Percentiles rank a stretch among this genome's conserved stretches.
Evolutionary conservation across 768 basidiomycete species (phyloP).

Genomic region (Harrya chromipes): DNA sequence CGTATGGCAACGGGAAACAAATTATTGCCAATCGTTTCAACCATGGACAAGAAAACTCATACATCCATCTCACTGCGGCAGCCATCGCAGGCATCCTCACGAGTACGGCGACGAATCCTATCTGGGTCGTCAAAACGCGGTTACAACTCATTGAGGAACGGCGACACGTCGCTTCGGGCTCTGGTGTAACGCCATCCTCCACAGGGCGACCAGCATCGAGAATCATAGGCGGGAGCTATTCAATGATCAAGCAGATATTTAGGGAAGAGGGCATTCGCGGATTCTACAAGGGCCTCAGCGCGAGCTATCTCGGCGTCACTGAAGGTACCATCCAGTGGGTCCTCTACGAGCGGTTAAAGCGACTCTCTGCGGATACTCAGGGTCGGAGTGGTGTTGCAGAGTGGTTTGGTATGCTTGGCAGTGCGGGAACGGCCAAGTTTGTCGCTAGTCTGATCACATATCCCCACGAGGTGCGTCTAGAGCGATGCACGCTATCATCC

Average conservation of each 20-base stretch:
- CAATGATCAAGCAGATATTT: constrained; percentile 69
- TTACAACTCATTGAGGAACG: constrained; percentile 63
- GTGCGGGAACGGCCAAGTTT: constrained; percentile 90
- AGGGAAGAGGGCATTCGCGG: constrained; percentile 80
- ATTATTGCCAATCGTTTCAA: constrained; percentile 84
- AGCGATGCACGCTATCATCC: background rate
- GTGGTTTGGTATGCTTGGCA: constrained; percentile 82
- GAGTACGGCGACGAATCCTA: constrained; percentile 91
- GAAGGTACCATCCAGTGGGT: constrained; percentile 98
- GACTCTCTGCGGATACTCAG: constrained; percentile 50
- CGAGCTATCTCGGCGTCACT: constrained; percentile 93
- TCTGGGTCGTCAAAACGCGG: constrained; percentile 99
- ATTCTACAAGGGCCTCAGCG: constrained; percentile 93
- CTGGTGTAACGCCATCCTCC: background rate
- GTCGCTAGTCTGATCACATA: constrained; percentile 95
- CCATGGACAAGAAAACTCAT: constrained; percentile 70
- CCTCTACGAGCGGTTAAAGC: constrained; percentile 90
- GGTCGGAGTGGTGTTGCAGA: constrained; percentile 56
- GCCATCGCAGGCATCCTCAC: constrained; percentile 85
- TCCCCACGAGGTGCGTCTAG: constrained; percentile 81
- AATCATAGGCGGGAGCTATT: constrained; percentile 51
- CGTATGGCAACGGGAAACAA: constrained; percentile 95
- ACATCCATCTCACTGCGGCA: constrained; percentile 84
- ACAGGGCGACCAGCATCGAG: constrained; percentile 17
- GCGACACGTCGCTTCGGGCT: constrained; percentile 8